A percentile compares a stretch with the other conserved stretches of the same genome.
Conservation (phyloP, 1,139 yeast genomes). For the Sugiyamaella castrensis region DNA sequence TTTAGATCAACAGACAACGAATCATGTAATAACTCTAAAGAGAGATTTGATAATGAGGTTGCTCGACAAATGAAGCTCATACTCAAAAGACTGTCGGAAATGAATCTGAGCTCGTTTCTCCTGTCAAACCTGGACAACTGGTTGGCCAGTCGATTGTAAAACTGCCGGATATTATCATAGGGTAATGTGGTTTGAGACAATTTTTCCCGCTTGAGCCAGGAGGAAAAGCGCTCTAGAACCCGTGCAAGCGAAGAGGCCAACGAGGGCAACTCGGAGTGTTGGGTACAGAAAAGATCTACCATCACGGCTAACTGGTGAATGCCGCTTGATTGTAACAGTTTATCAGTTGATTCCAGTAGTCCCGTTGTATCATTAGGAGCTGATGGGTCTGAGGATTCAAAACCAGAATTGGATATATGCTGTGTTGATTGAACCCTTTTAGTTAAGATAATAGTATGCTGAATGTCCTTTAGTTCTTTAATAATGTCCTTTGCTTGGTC, state of each 20-base stretch:
- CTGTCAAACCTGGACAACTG: neutral
- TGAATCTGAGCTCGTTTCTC: slow-evolving; percentile 4
- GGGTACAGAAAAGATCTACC: neutral
- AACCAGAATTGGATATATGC: too few species aligned
- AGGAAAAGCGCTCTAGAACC: slow-evolving; percentile 1
- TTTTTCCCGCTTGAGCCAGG: slow-evolving; percentile 1
- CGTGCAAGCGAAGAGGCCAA: neutral
- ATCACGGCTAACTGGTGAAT: neutral
- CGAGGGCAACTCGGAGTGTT: neutral
- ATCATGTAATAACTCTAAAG: neutral
- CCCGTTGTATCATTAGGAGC: neutral
- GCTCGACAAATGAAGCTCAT: slow-evolving; percentile 4
- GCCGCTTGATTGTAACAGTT: slow-evolving; percentile 1
- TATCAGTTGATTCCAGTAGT: neutral
- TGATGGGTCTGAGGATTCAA: too few species aligned
- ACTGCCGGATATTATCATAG: neutral
- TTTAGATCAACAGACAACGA: slow-evolving; percentile 2
- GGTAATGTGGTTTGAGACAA: neutral
- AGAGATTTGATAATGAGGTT: neutral
- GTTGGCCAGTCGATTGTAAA: neutral
- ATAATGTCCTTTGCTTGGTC: too few species aligned
- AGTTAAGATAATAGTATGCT: neutral
- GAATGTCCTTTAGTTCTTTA: slow-evolving; percentile 5
- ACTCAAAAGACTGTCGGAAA: slow-evolving; percentile 8
- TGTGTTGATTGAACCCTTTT: neutral